Conservation (phyloP, 2,329 filamentous ascomycete species). For the Nothopassalora personata region DNA sequence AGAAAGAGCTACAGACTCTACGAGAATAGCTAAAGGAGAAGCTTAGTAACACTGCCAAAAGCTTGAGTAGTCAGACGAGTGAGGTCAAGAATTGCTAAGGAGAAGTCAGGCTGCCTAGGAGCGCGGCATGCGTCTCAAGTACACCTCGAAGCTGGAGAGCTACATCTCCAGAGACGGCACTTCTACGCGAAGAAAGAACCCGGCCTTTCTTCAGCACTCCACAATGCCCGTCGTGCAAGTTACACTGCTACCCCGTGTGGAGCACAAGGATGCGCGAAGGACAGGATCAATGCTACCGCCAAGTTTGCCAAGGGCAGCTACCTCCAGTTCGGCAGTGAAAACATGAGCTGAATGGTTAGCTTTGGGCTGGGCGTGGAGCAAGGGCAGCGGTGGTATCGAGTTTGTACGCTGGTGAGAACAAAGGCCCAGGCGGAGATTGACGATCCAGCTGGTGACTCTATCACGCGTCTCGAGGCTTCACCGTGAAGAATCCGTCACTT, state of each 20-base stretch:
- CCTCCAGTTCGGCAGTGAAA: background rate
- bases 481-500: background rate
- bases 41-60: constrained; percentile 8
- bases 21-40: no score
- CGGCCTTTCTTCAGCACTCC: background rate
- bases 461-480: background rate
- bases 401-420: background rate
- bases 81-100: background rate
- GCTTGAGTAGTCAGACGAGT: constrained; percentile 2
- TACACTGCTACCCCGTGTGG: background rate
- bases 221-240: background rate
- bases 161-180: background rate
- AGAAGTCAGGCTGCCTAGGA: background rate
- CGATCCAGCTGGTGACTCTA: background rate
- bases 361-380: background rate
- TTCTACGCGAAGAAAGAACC: background rate
- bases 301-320: background rate
- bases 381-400: background rate
- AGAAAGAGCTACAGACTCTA: no score
- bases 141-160: background rate
- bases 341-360: background rate
- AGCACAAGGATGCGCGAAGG: background rate
- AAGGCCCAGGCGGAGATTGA: background rate
- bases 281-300: background rate
- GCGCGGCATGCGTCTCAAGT: background rate